A percentile compares a stretch with the other conserved stretches of the same genome.
These are phyloP conservation scores for Xylariales sp. DNA, from an alignment of 2,329 filamentous ascomycete genomes.

Conservation along the genomic window DNA sequence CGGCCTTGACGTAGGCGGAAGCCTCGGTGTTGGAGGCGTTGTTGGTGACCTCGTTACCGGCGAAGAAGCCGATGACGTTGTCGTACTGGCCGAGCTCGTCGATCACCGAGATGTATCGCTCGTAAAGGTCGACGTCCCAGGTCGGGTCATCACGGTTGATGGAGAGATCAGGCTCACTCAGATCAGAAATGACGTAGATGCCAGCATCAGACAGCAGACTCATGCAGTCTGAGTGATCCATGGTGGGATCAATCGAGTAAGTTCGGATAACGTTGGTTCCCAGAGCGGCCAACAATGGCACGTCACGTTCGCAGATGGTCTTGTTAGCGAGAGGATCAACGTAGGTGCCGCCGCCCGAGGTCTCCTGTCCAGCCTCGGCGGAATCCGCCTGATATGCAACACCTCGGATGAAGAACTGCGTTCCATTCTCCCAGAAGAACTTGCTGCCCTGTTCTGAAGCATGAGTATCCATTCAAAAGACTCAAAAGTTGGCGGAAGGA, in stretches of 20 bases:
- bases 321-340: slow-evolving; percentile 65
- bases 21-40: slow-evolving; percentile 68
- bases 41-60: slow-evolving; percentile 79
- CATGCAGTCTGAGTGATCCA: slow-evolving; percentile 70
- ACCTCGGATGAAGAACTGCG: slow-evolving; percentile 60
- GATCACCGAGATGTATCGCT: slow-evolving; percentile 66
- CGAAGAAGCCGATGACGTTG: slow-evolving; percentile 79
- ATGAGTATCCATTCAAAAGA: too few species aligned
- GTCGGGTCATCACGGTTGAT: slow-evolving; percentile 64
- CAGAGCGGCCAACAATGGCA: slow-evolving; percentile 62
- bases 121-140: slow-evolving; percentile 67
- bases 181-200: slow-evolving; percentile 74
- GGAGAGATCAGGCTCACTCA: slow-evolving; percentile 64
- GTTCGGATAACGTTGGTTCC: slow-evolving; percentile 73
- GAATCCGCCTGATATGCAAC: slow-evolving; percentile 72
- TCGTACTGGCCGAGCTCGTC: slow-evolving; percentile 65
- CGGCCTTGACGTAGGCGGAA: slow-evolving; percentile 76
- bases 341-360: slow-evolving; percentile 42
- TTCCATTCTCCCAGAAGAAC: slow-evolving; percentile 67
- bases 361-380: slow-evolving; percentile 32
- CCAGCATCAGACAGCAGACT: slow-evolving; percentile 61
- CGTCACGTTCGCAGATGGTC: slow-evolving; percentile 62
- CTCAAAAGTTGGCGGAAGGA: too few species aligned
- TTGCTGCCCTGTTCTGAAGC: slow-evolving; percentile 25
- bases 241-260: slow-evolving; percentile 67